These are phyloP conservation scores for Austroboletus eburneus DNA, from an alignment of 768 basidiomycete species.

Conservation along the genomic window DNA sequence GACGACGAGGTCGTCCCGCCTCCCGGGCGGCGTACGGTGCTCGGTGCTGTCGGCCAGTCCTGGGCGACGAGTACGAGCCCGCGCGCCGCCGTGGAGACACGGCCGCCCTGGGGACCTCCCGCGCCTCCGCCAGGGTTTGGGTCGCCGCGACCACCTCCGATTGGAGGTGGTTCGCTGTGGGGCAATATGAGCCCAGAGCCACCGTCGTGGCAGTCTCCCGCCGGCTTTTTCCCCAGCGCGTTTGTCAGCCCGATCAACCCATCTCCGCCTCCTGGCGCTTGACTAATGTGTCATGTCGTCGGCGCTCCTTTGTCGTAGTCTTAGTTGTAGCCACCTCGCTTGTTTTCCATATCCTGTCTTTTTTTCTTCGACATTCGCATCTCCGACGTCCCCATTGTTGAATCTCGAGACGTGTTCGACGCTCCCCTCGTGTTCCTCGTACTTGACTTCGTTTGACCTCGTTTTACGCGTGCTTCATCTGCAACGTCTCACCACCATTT, in stretches of 20 bases:
- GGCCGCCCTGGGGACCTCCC: slow-evolving; percentile 46
- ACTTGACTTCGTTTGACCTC: too few relatives aligned
- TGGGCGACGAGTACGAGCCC: slow-evolving; percentile 46
- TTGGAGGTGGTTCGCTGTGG: slow-evolving; percentile 38
- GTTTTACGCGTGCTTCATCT: slow-evolving; percentile 25
- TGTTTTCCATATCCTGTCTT: not conserved
- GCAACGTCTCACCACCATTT: slow-evolving; percentile 15
- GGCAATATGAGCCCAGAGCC: slow-evolving; percentile 36
- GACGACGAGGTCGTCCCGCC: slow-evolving; percentile 73
- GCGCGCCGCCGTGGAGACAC: slow-evolving; percentile 37
- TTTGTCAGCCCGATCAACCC: slow-evolving; percentile 47
- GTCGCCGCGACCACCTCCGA: slow-evolving; percentile 32
- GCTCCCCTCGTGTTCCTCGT: too few relatives aligned
- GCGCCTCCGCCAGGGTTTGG: slow-evolving; percentile 34
- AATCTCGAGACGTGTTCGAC: slow-evolving; percentile 9
- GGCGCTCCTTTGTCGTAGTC: not conserved
- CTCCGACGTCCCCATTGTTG: too few relatives aligned
- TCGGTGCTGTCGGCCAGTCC: slow-evolving; percentile 40
- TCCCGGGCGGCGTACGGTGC: slow-evolving; percentile 40
- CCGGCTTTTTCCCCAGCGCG: slow-evolving; percentile 43
- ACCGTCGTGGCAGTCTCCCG: slow-evolving; percentile 47
- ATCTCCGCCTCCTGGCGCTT: slow-evolving; percentile 40
- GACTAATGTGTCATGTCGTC: slow-evolving; percentile 13
- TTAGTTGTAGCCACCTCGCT: not conserved
- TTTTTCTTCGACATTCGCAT: too few relatives aligned